phyloP scores from a whole-genome alignment of 257 asterid species.

The Mitragyna speciosa region DNA sequence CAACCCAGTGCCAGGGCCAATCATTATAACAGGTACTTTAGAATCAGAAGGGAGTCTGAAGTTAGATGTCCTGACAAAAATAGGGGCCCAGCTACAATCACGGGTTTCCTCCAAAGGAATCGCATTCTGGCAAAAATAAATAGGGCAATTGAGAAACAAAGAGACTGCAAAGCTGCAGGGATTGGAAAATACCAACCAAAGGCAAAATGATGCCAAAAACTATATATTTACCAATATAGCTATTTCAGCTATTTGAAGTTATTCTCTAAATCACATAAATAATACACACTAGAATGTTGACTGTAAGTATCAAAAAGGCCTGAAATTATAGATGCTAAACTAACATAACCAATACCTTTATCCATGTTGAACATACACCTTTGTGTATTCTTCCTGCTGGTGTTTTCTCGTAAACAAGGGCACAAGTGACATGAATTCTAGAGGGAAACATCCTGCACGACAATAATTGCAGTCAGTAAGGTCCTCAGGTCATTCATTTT shows the following conservation, averaged over 20 bases:
- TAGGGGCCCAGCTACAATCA: constrained; percentile 74
- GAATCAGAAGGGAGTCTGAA: constrained; percentile 88
- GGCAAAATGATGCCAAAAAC: neutral
- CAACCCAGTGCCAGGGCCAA: constrained; percentile 98
- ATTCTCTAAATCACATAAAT: neutral
- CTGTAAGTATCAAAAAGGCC: neutral
- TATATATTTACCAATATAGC: neutral
- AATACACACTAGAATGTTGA: neutral
- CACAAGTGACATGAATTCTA: constrained; percentile 93
- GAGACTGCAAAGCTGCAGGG: neutral
- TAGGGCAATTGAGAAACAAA: neutral
- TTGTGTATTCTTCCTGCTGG: constrained; percentile 89
- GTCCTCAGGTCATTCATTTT: neutral
- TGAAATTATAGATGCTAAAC: neutral
- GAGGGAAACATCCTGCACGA: constrained; percentile 62
- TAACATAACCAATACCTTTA: constrained; percentile 59
- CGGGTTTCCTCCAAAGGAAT: constrained; percentile 65
- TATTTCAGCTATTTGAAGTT: neutral
- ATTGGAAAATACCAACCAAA: neutral
- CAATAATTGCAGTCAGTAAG: constrained; percentile 10
- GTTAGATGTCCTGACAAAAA: constrained; percentile 85
- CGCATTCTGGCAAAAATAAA: constrained; percentile 60
- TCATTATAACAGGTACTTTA: constrained; percentile 80
- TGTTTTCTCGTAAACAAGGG: constrained; percentile 81
- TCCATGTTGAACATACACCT: constrained; percentile 99